These are phyloP conservation scores for Rhizoclosmatium globosum DNA, from an alignment of 192 early-diverging fungal species.

Conservation along the genomic window DNA sequence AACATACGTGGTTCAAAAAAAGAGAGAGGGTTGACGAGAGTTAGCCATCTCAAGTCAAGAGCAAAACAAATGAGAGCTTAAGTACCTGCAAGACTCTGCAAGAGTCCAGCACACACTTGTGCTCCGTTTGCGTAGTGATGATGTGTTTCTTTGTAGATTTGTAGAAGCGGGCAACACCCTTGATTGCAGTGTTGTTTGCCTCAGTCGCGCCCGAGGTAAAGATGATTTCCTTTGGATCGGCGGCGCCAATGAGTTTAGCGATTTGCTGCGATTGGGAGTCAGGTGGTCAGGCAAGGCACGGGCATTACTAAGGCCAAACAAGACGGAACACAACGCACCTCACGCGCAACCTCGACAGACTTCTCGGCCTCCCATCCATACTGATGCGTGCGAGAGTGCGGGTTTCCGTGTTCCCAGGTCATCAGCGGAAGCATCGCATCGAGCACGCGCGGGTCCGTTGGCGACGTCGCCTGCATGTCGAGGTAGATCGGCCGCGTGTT, in stretches of 20 bases:
- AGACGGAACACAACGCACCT: slow-evolving; percentile 54
- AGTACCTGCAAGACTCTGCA: slow-evolving; percentile 84
- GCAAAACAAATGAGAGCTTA: background rate
- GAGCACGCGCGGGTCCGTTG: slow-evolving; percentile 90
- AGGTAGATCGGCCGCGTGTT: slow-evolving; percentile 83
- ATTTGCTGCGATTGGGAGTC: slow-evolving; percentile 65
- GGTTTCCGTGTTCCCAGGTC: slow-evolving; percentile 93
- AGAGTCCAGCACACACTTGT: slow-evolving; percentile 98
- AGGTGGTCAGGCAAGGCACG: background rate
- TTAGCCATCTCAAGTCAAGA: no score
- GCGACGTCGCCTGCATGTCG: slow-evolving; percentile 92
- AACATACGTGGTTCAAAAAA: background rate
- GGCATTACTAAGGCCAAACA: background rate
- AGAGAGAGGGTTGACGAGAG: no score
- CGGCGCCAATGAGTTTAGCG: slow-evolving; percentile 83
- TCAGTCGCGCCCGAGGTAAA: slow-evolving; percentile 98
- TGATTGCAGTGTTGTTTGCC: slow-evolving; percentile 93
- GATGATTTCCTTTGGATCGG: slow-evolving; percentile 93
- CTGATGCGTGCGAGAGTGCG: slow-evolving; percentile 95
- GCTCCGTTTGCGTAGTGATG: slow-evolving; percentile 97
- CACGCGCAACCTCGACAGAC: slow-evolving; percentile 86
- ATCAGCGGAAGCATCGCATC: slow-evolving; percentile 95
- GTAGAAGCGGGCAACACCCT: slow-evolving; percentile 96
- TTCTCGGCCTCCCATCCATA: slow-evolving; percentile 97
- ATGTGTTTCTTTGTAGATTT: slow-evolving; percentile 93